Evolutionary conservation across 306 rosid species (phyloP).

Genomic region (Citrullus colocynthis): DNA sequence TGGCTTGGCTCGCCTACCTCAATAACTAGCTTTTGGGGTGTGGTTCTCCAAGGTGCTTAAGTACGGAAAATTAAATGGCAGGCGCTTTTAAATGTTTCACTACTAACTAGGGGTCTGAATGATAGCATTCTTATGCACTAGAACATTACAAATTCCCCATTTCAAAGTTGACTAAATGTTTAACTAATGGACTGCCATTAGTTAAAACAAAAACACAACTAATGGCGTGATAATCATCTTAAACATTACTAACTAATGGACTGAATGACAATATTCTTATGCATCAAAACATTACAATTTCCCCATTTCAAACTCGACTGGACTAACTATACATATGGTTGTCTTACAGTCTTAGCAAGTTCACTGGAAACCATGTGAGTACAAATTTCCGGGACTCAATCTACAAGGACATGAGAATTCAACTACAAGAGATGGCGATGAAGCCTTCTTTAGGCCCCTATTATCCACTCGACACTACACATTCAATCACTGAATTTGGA

Average conservation of each 20-base stretch:
- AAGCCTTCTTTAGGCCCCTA: not conserved
- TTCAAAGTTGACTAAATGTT: not conserved
- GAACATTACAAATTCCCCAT: not conserved
- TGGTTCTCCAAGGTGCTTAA: no score
- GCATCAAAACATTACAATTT: not conserved
- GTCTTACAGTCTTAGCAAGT: not conserved
- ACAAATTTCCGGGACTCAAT: not conserved
- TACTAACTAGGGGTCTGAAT: not conserved
- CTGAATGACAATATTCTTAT: not conserved
- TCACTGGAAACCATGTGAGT: not conserved
- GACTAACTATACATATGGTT: not conserved
- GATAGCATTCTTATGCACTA: not conserved
- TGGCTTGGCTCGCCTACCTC: no score
- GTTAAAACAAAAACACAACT: no score
- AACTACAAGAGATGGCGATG: not conserved
- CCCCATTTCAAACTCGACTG: not conserved
- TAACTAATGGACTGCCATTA: no score
- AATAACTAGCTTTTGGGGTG: no score
- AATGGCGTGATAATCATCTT: not conserved
- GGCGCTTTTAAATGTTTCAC: not conserved
- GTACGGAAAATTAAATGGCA: not conserved
- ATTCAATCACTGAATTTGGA: constrained; percentile 14
- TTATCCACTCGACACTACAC: not conserved
- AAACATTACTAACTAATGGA: not conserved
- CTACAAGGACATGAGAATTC: not conserved